Evolutionary conservation across 148 eudicot species (phyloP).

Genomic region (Rhododendron griersonianum): DNA sequence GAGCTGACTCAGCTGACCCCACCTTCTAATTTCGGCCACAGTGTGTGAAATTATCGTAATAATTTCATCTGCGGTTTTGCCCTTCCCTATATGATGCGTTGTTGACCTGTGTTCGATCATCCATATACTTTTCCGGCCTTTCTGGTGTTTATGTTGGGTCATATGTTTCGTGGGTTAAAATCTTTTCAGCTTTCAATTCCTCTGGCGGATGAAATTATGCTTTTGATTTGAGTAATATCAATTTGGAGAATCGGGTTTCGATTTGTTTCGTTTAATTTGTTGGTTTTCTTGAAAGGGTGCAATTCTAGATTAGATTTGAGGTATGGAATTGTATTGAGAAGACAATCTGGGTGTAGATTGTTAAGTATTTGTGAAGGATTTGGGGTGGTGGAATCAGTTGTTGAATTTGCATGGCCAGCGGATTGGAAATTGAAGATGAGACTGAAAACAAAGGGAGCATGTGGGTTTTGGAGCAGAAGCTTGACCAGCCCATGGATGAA

Average conservation of each 20-base stretch:
- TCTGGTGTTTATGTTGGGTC: neutral
- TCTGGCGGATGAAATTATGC: neutral
- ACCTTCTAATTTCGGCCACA: conserved; percentile 1
- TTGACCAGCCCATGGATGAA: conserved; percentile 95
- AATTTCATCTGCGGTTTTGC: neutral
- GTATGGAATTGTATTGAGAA: neutral
- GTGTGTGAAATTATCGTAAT: neutral
- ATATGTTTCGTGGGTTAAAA: neutral
- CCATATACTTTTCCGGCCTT: neutral
- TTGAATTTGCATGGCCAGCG: conserved; percentile 36
- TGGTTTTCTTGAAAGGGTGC: neutral
- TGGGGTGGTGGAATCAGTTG: conserved; percentile 1
- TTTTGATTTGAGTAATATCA: neutral
- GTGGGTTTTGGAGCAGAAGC: conserved; percentile 95
- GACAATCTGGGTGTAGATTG: neutral
- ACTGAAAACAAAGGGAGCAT: conserved; percentile 57
- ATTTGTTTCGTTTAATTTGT: neutral
- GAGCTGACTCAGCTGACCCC: conserved; percentile 7
- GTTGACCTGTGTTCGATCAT: neutral
- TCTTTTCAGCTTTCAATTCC: neutral
- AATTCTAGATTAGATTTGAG: neutral
- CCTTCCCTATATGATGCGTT: neutral
- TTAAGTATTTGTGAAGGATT: neutral
- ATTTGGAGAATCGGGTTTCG: conserved; percentile 3
- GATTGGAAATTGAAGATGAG: conserved; percentile 34